Evolutionary conservation across 768 basidiomycete species (phyloP).

Genomic region (Lactarius hatsudake): DNA sequence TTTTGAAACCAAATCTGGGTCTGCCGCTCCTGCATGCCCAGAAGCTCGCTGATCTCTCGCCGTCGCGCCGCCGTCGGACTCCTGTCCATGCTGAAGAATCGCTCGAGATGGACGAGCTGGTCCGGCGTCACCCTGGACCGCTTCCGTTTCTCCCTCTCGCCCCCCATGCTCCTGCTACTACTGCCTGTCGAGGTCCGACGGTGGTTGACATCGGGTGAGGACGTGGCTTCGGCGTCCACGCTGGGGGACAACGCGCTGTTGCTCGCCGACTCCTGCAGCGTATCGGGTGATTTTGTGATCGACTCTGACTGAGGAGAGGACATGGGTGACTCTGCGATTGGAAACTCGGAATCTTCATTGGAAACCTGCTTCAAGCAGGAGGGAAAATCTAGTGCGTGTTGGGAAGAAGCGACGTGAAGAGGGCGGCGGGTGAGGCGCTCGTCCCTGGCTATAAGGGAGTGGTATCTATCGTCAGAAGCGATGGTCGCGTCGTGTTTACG

Average conservation of each 20-base stretch:
- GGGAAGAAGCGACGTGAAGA: constrained; percentile 3
- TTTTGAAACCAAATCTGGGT: constrained; percentile 92
- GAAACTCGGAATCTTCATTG: constrained; percentile 13
- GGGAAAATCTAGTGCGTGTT: constrained; percentile 8
- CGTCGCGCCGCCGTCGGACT: constrained; percentile 70
- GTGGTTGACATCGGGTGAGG: constrained; percentile 21
- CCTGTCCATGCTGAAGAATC: constrained; percentile 62
- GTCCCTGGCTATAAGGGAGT: constrained; percentile 20
- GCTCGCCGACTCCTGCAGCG: constrained; percentile 15
- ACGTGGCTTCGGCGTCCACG: constrained; percentile 12
- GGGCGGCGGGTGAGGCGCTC: constrained; percentile 14
- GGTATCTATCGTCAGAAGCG: not conserved
- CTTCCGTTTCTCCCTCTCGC: constrained; percentile 58
- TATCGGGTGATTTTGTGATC: constrained; percentile 22
- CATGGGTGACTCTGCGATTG: constrained; percentile 18
- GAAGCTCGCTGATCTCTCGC: constrained; percentile 66
- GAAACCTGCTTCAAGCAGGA: constrained; percentile 4
- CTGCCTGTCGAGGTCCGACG: constrained; percentile 21
- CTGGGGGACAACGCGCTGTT: constrained; percentile 19
- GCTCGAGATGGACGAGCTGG: constrained; percentile 74
- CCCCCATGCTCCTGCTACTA: constrained; percentile 28
- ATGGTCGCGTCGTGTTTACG: not conserved
- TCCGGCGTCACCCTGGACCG: constrained; percentile 77
- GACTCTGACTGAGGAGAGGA: constrained; percentile 24
- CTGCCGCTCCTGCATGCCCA: constrained; percentile 85